Percentiles rank a stretch among this genome's conserved stretches.
Conservation (phyloP, 2,329 filamentous ascomycete species). For the Septoria petroselini region DNA sequence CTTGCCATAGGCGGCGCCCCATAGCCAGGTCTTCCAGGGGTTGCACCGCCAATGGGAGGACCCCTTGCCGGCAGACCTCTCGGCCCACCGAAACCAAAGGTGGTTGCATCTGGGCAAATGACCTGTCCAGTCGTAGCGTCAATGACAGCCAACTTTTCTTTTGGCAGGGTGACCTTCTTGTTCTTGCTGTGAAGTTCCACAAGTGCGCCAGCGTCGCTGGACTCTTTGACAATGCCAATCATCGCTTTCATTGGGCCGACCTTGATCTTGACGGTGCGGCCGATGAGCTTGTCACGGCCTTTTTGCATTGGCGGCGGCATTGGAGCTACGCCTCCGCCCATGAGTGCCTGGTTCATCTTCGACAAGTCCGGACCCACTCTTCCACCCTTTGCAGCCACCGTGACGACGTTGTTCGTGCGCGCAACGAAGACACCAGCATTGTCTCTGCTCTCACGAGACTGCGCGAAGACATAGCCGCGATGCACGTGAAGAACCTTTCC, state of each 20-base stretch:
- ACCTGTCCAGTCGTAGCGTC: slow-evolving; percentile 72
- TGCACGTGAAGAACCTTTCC: slow-evolving; percentile 93
- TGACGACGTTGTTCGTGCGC: slow-evolving; percentile 78
- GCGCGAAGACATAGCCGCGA: slow-evolving; percentile 85
- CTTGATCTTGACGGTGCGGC: slow-evolving; percentile 85
- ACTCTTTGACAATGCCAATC: slow-evolving; percentile 91
- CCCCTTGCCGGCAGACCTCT: slow-evolving; percentile 21
- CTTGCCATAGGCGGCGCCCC: slow-evolving; percentile 62
- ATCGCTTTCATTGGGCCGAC: slow-evolving; percentile 89
- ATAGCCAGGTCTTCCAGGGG: slow-evolving; percentile 55
- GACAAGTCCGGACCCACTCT: slow-evolving; percentile 76
- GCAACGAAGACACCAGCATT: slow-evolving; percentile 89
- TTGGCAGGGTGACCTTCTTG: slow-evolving; percentile 82
- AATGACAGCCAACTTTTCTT: slow-evolving; percentile 78
- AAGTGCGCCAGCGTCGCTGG: slow-evolving; percentile 78
- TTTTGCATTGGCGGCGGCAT: slow-evolving; percentile 69
- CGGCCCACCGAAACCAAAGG: slow-evolving; percentile 23
- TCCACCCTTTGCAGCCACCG: slow-evolving; percentile 90
- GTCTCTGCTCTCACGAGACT: slow-evolving; percentile 78
- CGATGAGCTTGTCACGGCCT: slow-evolving; percentile 79
- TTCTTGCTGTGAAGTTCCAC: slow-evolving; percentile 93
- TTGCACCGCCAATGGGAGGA: slow-evolving; percentile 50
- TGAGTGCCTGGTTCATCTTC: slow-evolving; percentile 88
- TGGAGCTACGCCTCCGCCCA: slow-evolving; percentile 49
- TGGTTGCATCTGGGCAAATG: slow-evolving; percentile 61